Base-by-base conservation (phyloP, 768 basidiomycete genomes). In the Crepidotus variabilis region DNA sequence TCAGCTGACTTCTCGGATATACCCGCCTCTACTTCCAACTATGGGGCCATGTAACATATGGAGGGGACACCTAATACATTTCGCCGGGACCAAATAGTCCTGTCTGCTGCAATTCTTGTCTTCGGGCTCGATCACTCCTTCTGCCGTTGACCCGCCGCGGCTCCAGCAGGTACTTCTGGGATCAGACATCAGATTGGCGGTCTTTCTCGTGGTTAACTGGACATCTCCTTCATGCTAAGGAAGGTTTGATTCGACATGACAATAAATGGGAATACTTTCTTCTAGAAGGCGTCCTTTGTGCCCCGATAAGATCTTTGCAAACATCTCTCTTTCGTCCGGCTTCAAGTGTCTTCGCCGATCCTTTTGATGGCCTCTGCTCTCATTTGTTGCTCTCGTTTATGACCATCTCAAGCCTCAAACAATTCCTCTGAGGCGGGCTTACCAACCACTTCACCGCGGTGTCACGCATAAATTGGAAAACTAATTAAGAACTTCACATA, bases 111-210 rank as follows among this genome's bases (percentile, higher is more conserved):
- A 50, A 47, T 54, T 50, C 55, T 55, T 56, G n/a, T 56, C 47
- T 36, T 45, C 49, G 34, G 24, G 33, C 39, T 48, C 46, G 50
- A 35, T 57, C 34, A 47, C 47, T 32, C 60, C 62, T 68, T 69
- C 69, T 69, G 65, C 69, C 69, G 68, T 61, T 68, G 60, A 63
- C 62, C 59, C 63, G 64, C 71, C 68, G 70, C 69, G 67, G 69
- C 65, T 68, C 50, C 61, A 63, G 51, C 49, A 51, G 43, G 23
- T 35, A 69, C 66, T 69, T 63, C 18, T 67, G 70, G 70, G 69
- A 74, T 68, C 66, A 71, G 22, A 49, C 48, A 23, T 35, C 49
- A 36, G 47, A 39, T 47, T 11, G 18, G 35, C 16, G 11, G 48
- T 51, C 35, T 46, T 10, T 9, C 32, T 51, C 11, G 47, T 16